Base-by-base conservation (phyloP, 2,329 filamentous ascomycete species). In the Aspergillus brasiliensis region DNA sequence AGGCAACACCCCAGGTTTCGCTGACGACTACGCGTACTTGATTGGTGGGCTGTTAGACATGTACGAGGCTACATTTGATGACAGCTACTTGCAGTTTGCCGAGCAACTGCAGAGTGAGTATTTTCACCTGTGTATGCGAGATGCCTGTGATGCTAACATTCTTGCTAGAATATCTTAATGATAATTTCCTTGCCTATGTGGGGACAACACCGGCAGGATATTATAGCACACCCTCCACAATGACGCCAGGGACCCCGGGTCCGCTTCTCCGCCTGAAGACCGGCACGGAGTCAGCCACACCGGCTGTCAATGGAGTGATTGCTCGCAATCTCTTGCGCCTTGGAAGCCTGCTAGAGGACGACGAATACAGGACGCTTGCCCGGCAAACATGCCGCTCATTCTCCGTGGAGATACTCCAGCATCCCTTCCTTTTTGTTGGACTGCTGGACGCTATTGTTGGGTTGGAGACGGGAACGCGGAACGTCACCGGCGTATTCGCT, bases 11-110 rank as follows among this genome's bases (percentile, higher is more conserved):
- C 82, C 83, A 40, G 93, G 86, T 0, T 96, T 98, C 75, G 91
- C 94, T 1, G 95, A 98, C 68, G 95, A 99, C 77, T 98, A 98
- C 72, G 92, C 94, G 2, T 97, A 94, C 74, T 75, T 98, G 42
- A 90, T 92, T 52, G 86, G 89, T 52, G 94, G 92, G 0, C 81
- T 97, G 1, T 80, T 98, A 58, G 89, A 93, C 66, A 84, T 98
- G 27, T 96, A 96, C 72, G 88, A 94, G 73, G 85, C 89, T 0
- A 97, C 91, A 0, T 89, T 89, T 62, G 88, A 97, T 58, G 87
- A 89, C 65, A 78, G 80, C 46, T 91, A 90, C 78, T 81, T 97
- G 4, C 80, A 88, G 62, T 96, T 94, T 82, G 94, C 94, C 0
- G 89, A 94, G 69, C 82, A 84, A 21, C 79, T 99, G 15, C 94